Evolutionary conservation across 345 rosid genomes (phyloP).

Genomic region (Abelmoschus esculentus): DNA sequence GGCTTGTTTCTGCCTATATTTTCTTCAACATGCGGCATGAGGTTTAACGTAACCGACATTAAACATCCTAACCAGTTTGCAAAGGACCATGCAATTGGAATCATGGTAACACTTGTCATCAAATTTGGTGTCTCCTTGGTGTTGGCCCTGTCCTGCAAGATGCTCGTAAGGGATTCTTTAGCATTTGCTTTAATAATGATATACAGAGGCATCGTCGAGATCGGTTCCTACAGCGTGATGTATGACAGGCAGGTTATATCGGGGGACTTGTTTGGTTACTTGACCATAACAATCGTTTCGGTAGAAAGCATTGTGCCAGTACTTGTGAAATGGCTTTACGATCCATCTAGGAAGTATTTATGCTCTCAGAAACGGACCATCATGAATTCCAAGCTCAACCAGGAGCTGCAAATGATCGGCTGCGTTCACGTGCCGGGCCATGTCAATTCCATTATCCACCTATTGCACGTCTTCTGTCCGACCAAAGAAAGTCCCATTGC

Average conservation of each 20-base stretch:
- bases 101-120: background rate
- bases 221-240: background rate
- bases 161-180: background rate
- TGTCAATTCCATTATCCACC: slow-evolving; percentile 18
- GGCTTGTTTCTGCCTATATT: slow-evolving; percentile 32
- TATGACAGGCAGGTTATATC: slow-evolving; percentile 6
- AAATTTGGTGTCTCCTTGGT: background rate
- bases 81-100: background rate
- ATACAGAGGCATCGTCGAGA: slow-evolving; percentile 6
- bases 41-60: background rate
- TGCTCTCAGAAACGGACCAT: slow-evolving; percentile 29
- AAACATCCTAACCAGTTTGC: no score
- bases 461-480: slow-evolving; percentile 8
- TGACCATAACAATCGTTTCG: background rate
- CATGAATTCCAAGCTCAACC: slow-evolving; percentile 6
- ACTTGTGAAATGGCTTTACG: slow-evolving; percentile 11
- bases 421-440: slow-evolving; percentile 38
- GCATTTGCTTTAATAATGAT: slow-evolving; percentile 8
- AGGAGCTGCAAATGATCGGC: slow-evolving; percentile 24
- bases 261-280: background rate
- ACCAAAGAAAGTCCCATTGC: slow-evolving; percentile 8
- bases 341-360: slow-evolving; percentile 22
- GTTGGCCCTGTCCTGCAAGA: background rate
- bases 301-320: background rate
- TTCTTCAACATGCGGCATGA: slow-evolving; percentile 21